A percentile compares a stretch with the other conserved stretches of the same genome.
Conservation (phyloP, 23 red algal genomes). For the Gracilaria gracilis region DNA sequence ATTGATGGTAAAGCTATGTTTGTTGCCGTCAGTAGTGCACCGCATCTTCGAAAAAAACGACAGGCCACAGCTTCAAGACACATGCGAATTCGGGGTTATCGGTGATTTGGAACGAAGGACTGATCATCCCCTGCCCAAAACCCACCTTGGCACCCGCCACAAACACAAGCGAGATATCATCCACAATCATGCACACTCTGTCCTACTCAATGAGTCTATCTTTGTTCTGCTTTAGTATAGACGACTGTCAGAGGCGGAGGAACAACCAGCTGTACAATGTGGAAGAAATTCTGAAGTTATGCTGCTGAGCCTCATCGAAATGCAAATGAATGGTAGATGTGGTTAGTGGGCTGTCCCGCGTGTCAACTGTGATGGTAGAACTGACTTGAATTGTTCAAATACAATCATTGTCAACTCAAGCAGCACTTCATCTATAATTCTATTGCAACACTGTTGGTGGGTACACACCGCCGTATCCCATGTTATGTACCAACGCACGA, state of each 20-base stretch:
- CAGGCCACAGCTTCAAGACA: conserved; percentile 87
- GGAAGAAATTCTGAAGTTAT: conserved; percentile 16
- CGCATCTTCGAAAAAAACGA: conserved; percentile 86
- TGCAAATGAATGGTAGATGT: background rate
- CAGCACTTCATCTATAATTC: background rate
- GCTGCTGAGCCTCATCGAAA: background rate
- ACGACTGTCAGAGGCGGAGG: background rate
- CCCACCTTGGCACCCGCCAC: conserved; percentile 84
- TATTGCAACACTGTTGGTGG: too few relatives aligned
- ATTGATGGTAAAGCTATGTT: conserved; percentile 40
- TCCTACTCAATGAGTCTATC: conserved; percentile 89
- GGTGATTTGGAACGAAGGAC: conserved; percentile 80
- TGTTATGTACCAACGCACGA: background rate
- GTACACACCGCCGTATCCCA: background rate
- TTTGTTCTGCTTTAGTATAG: conserved; percentile 20
- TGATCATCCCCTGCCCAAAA: conserved; percentile 92
- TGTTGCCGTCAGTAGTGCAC: background rate
- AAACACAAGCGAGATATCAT: conserved; percentile 77
- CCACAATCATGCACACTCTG: conserved; percentile 79
- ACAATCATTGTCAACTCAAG: background rate
- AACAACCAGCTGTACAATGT: background rate
- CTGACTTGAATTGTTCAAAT: background rate
- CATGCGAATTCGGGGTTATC: conserved; percentile 93
- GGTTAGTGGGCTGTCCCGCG: background rate
- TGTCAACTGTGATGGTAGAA: background rate